Evolutionary conservation across 2,329 filamentous ascomycete genomes (phyloP), one percentile per base, ranked within the genome.

Genomic region (Fusarium sp.): DNA sequence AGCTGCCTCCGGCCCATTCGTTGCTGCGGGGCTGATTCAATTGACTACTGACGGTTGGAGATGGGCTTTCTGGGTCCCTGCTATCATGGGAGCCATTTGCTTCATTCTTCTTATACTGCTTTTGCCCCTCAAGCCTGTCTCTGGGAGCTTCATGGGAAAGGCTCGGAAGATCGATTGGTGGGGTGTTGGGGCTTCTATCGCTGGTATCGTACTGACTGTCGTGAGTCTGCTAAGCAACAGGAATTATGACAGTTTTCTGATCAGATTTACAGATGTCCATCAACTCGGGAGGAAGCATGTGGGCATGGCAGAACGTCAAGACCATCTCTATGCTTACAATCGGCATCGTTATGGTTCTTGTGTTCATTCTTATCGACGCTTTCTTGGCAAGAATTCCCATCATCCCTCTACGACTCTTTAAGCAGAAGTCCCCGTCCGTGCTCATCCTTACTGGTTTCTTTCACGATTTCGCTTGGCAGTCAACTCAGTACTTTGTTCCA

Each of bases 241-340:
- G 8, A 7, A 5, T 2, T 9, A 10, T 4, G 0, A 1, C 1
- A 5, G 2, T 4, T 2, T 11, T 13, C 9, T 46, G 2, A 57
- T 0, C 4, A 8, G 1, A 4, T 10, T 8, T 1, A 4, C 2
- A 59, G 41, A 59, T 58, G 33, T 42, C 57, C 0, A 51, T 61
- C 10, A 59, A 42, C 18, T 61, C 57, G 2, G 87, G 85, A 3
- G 60, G 60, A 4, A 50, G 56, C 4, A 47, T 52, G 26, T 75
- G 72, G 33, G 41, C 66, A 2, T 95, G 92, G 92, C 80, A 80
- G 46, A 93, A 90, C 0, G 83, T 89, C 2, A 88, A 86, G 2
- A 89, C 93, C 12, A 84, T 95, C 66, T 92, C 90, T 71, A 82
- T 95, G 15, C 83, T 94, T 62, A 80, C 92, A 20, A 91, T 93